phyloP scores from a whole-genome alignment of 176 grass and related monocot species.

The Avena atlantica region DNA sequence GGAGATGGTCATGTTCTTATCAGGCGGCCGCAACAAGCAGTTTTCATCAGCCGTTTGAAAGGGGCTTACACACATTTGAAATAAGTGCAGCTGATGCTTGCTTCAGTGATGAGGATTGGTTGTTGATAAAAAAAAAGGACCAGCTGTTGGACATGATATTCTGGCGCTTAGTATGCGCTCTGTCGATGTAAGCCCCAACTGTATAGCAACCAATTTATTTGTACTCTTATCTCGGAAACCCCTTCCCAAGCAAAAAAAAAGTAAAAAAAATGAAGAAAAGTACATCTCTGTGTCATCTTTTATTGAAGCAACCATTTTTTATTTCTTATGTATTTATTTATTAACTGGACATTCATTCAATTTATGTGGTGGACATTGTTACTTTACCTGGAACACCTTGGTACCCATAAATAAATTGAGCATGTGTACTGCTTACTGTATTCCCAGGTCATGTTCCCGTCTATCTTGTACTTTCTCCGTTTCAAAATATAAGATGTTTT shows the following conservation, averaged over 20 bases:
- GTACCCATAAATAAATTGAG: slow-evolving; percentile 3
- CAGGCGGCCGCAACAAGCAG: slow-evolving; percentile 20
- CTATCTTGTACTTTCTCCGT: too few relatives aligned
- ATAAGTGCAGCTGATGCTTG: slow-evolving; percentile 23
- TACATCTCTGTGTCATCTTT: background rate
- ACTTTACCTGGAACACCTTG: background rate
- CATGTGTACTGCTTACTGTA: background rate
- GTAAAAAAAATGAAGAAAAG: background rate
- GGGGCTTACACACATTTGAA: slow-evolving; percentile 3
- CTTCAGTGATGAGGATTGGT: slow-evolving; percentile 21
- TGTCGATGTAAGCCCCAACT: slow-evolving; percentile 44
- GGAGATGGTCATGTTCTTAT: slow-evolving; percentile 14
- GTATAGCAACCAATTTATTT: slow-evolving; percentile 51
- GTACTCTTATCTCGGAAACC: slow-evolving; percentile 45
- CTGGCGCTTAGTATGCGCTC: background rate
- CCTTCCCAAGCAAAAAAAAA: slow-evolving; percentile 37
- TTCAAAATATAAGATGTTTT: too few relatives aligned
- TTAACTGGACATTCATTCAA: slow-evolving; percentile 31
- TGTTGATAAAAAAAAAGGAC: slow-evolving; percentile 12
- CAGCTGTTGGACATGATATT: slow-evolving; percentile 27
- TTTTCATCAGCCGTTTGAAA: slow-evolving; percentile 30
- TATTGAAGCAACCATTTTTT: background rate
- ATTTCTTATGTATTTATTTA: slow-evolving; percentile 41
- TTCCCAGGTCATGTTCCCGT: background rate
- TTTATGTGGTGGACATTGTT: slow-evolving; percentile 13